Conservation (phyloP, 805 yeast species). For the Saccharomycopsis fermentans region DNA sequence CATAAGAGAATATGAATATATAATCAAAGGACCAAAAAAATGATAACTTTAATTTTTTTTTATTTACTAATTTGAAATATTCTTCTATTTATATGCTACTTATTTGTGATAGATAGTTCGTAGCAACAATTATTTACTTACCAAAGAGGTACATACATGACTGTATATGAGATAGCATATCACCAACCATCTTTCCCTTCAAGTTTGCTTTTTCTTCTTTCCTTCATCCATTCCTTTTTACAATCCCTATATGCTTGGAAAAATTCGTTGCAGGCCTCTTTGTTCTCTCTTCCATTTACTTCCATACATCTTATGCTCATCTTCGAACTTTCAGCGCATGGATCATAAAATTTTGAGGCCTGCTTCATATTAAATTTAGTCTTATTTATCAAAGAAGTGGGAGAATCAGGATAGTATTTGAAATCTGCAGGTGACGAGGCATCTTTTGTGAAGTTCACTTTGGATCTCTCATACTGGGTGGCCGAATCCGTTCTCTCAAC, state of each 20-base stretch:
- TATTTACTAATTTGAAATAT: neutral
- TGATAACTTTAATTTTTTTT: neutral
- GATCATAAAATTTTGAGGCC: conserved; percentile 81
- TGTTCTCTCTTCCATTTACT: conserved; percentile 55
- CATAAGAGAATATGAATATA: neutral
- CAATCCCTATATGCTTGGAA: conserved; percentile 93
- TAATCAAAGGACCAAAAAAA: neutral
- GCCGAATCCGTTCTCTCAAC: neutral
- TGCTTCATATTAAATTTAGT: conserved; percentile 62
- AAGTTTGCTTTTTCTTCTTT: conserved; percentile 23
- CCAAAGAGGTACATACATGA: neutral
- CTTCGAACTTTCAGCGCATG: conserved; percentile 81
- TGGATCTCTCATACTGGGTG: conserved; percentile 1
- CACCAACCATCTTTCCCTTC: conserved; percentile 11
- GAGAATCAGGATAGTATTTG: conserved; percentile 81
- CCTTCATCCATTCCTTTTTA: conserved; percentile 58
- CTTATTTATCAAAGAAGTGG: conserved; percentile 60
- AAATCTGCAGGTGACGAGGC: conserved; percentile 27
- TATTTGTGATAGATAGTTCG: neutral
- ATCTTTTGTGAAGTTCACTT: conserved; percentile 13
- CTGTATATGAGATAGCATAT: neutral
- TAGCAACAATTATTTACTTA: neutral
- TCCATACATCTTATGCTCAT: conserved; percentile 84
- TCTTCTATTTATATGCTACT: neutral
- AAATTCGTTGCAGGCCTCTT: conserved; percentile 61